These are phyloP conservation scores for Leucosporidium creatinivorum DNA, from an alignment of 768 basidiomycete genomes.

Conservation along the genomic window DNA sequence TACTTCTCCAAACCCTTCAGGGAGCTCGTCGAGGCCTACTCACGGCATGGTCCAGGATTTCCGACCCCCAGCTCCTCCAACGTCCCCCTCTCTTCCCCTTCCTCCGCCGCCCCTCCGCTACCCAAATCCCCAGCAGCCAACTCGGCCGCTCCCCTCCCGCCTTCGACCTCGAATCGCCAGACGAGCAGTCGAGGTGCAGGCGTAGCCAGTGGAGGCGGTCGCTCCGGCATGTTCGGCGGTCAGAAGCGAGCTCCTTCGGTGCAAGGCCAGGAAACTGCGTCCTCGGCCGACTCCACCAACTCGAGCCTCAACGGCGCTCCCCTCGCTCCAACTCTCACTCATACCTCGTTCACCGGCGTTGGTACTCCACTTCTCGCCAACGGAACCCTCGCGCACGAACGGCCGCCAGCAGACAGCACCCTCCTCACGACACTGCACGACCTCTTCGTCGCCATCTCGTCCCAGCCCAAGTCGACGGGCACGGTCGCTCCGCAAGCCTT, in stretches of 20 bases:
- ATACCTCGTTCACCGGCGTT: slow-evolving; percentile 28
- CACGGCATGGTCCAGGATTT: background rate
- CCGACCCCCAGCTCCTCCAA: background rate
- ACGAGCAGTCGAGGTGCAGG: background rate
- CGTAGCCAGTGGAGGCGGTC: too few relatives aligned
- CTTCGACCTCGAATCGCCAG: background rate
- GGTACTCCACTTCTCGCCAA: slow-evolving; percentile 50
- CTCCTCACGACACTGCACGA: slow-evolving; percentile 89
- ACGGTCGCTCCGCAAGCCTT: slow-evolving; percentile 83
- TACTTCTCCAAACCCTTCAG: slow-evolving; percentile 94
- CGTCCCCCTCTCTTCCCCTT: background rate
- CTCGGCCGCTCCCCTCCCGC: background rate
- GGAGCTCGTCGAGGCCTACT: slow-evolving; percentile 58
- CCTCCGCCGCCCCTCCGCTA: background rate
- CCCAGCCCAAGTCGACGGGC: slow-evolving; percentile 69
- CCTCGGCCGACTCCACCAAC: background rate
- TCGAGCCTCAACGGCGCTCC: slow-evolving; percentile 8
- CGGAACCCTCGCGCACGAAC: slow-evolving; percentile 22
- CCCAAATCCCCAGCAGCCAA: background rate
- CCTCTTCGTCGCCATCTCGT: slow-evolving; percentile 76
- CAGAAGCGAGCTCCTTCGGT: background rate
- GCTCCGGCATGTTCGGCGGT: background rate
- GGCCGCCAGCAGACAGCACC: slow-evolving; percentile 44
- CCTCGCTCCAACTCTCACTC: slow-evolving; percentile 17
- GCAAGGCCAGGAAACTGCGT: background rate